A percentile compares a stretch with the other conserved stretches of the same genome.
These are phyloP conservation scores for Aotearoamyces nothofagi DNA, from an alignment of 2,329 filamentous ascomycete genomes.

Conservation along the genomic window DNA sequence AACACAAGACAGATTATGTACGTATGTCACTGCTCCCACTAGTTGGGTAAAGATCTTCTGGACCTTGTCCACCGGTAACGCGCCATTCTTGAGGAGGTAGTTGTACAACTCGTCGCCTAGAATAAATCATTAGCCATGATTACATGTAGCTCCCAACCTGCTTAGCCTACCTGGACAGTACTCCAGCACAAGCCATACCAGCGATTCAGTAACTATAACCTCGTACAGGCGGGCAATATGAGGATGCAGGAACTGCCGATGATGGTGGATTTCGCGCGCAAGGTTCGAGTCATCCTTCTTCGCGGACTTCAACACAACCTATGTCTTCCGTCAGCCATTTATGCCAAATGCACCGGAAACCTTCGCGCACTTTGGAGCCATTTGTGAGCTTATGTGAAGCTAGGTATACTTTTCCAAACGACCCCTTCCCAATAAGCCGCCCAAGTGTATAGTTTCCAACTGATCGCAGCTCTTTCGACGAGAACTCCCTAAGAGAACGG, in stretches of 20 bases:
- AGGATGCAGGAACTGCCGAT: slow-evolving; percentile 92
- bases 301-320: slow-evolving; percentile 97
- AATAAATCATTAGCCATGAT: too few species aligned
- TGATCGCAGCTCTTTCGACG: slow-evolving; percentile 74
- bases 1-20: slow-evolving; percentile 88
- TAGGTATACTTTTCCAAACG: slow-evolving; percentile 96
- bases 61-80: slow-evolving; percentile 70
- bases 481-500: slow-evolving; percentile 60
- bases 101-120: slow-evolving; percentile 93
- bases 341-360: background rate
- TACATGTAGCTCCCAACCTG: too few species aligned
- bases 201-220: slow-evolving; percentile 86
- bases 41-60: slow-evolving; percentile 94
- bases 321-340: slow-evolving; percentile 8
- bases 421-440: slow-evolving; percentile 87
- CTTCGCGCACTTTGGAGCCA: slow-evolving; percentile 67
- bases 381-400: slow-evolving; percentile 95
- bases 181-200: slow-evolving; percentile 95
- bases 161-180: slow-evolving; percentile 67
- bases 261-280: slow-evolving; percentile 94
- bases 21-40: slow-evolving; percentile 86
- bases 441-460: slow-evolving; percentile 94
- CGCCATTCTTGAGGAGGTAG: slow-evolving; percentile 77
- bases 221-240: slow-evolving; percentile 96
- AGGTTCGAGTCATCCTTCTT: slow-evolving; percentile 93